These are phyloP conservation scores for Coemansia sp. DNA, from an alignment of 192 early-diverging fungal species.

Conservation along the genomic window DNA sequence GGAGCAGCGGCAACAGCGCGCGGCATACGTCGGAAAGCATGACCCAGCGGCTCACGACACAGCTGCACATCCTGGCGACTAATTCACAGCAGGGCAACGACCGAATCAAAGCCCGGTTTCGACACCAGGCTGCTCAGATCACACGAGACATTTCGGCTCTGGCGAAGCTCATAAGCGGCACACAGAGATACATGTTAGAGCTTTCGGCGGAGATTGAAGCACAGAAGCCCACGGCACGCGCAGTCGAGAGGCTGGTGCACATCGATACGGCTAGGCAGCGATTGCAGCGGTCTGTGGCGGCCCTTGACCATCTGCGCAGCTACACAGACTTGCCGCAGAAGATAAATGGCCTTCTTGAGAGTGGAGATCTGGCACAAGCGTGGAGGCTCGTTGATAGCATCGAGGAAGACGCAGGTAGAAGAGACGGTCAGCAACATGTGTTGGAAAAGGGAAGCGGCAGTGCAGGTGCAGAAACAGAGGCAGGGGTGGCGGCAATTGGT, in stretches of 20 bases:
- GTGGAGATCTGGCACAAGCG: constrained; percentile 31
- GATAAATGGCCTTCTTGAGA: constrained; percentile 23
- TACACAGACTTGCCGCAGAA: constrained; percentile 42
- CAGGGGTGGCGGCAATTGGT: neutral
- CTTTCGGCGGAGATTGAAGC: constrained; percentile 19
- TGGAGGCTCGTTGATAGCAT: constrained; percentile 34
- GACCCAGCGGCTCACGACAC: constrained; percentile 41
- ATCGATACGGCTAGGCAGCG: constrained; percentile 24
- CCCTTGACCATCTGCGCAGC: constrained; percentile 36
- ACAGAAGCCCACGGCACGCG: constrained; percentile 18
- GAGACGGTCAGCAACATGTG: neutral
- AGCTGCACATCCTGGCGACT: constrained; percentile 50
- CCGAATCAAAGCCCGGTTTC: constrained; percentile 48
- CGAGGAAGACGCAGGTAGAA: neutral
- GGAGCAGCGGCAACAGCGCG: constrained; percentile 1
- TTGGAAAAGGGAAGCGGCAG: neutral
- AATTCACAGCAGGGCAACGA: constrained; percentile 51
- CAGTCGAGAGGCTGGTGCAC: constrained; percentile 26
- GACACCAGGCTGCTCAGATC: constrained; percentile 44
- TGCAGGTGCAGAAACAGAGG: constrained; percentile 3
- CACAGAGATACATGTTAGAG: constrained; percentile 22
- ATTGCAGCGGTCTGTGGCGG: constrained; percentile 25
- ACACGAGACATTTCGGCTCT: constrained; percentile 40
- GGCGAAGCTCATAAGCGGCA: constrained; percentile 27
- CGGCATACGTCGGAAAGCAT: constrained; percentile 8